Evolutionary conservation across 495 filamentous ascomycete species (phyloP).

Genomic region (Talaromyces liani): DNA sequence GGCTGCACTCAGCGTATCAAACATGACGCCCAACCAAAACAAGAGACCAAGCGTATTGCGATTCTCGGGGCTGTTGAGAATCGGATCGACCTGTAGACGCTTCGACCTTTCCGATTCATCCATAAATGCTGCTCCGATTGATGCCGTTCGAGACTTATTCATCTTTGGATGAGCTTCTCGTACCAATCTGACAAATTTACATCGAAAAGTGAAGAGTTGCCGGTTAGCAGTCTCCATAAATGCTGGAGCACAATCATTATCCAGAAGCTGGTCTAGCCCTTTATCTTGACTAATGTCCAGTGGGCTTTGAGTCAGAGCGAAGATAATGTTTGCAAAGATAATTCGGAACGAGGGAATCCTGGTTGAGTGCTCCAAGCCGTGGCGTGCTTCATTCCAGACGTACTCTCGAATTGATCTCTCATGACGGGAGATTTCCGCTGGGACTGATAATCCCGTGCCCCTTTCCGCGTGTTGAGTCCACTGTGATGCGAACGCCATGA

Average conservation of each 20-base stretch:
- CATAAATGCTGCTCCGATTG: not conserved
- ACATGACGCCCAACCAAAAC: conserved; percentile 46
- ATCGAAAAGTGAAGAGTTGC: conserved; percentile 22
- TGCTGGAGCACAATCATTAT: conserved; percentile 29
- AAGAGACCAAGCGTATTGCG: conserved; percentile 23
- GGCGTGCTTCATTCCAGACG: conserved; percentile 37
- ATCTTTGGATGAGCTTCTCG: conserved; percentile 9
- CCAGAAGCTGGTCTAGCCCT: conserved; percentile 21
- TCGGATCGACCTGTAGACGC: conserved; percentile 7
- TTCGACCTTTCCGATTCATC: not conserved
- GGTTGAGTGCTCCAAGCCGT: conserved; percentile 25
- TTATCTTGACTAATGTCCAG: conserved; percentile 14
- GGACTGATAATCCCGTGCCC: conserved; percentile 3
- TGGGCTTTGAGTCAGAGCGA: conserved; percentile 36
- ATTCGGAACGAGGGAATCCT: conserved; percentile 37
- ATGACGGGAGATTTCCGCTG: conserved; percentile 10
- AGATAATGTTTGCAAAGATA: conserved; percentile 38
- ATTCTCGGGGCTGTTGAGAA: conserved; percentile 15
- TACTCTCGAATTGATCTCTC: conserved; percentile 29
- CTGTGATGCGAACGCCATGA: conserved; percentile 42
- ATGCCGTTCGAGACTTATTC: not conserved
- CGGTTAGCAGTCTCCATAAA: conserved; percentile 32
- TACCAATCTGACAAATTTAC: conserved; percentile 18
- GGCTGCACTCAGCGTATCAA: conserved; percentile 40
- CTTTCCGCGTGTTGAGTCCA: conserved; percentile 30